These are phyloP conservation scores for Geosiphon pyriformis DNA, from an alignment of 192 early-diverging fungal genomes.

Conservation along the genomic window DNA sequence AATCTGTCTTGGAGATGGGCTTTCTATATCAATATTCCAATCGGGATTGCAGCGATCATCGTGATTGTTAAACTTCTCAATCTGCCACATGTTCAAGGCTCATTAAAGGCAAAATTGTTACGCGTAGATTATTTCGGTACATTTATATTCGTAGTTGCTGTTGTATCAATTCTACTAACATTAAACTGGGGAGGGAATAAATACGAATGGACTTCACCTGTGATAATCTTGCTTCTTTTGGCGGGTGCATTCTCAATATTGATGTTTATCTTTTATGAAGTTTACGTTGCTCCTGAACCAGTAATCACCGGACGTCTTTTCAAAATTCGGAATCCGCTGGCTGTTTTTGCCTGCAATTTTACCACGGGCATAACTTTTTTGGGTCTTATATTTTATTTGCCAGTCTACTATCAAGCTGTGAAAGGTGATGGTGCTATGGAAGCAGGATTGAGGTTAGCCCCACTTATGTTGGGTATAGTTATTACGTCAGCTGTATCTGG, in stretches of 20 bases:
- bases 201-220: slow-evolving; percentile 59
- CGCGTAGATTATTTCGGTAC: slow-evolving; percentile 65
- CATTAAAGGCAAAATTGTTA: slow-evolving; percentile 44
- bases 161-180: slow-evolving; percentile 60
- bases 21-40: slow-evolving; percentile 55
- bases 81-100: slow-evolving; percentile 45
- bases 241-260: slow-evolving; percentile 43
- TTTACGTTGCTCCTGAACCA: slow-evolving; percentile 59
- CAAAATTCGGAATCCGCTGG: slow-evolving; percentile 37
- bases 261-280: slow-evolving; percentile 60
- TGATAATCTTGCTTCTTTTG: slow-evolving; percentile 50
- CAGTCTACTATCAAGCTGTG: slow-evolving; percentile 70
- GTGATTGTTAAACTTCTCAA: slow-evolving; percentile 48
- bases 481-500: slow-evolving; percentile 59
- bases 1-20: slow-evolving; percentile 46
- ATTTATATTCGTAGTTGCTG: slow-evolving; percentile 45
- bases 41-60: slow-evolving; percentile 43
- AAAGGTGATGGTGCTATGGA: slow-evolving; percentile 45
- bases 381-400: slow-evolving; percentile 59
- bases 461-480: slow-evolving; percentile 63
- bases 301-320: slow-evolving; percentile 62
- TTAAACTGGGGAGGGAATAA: slow-evolving; percentile 68
- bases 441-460: slow-evolving; percentile 66
- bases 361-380: slow-evolving; percentile 43
- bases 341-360: slow-evolving; percentile 36